Percentiles rank a stretch among this genome's conserved stretches.
Evolutionary conservation across 1,284 basidiomycete species (phyloP).

Genomic region (Pseudozyma thailandica): DNA sequence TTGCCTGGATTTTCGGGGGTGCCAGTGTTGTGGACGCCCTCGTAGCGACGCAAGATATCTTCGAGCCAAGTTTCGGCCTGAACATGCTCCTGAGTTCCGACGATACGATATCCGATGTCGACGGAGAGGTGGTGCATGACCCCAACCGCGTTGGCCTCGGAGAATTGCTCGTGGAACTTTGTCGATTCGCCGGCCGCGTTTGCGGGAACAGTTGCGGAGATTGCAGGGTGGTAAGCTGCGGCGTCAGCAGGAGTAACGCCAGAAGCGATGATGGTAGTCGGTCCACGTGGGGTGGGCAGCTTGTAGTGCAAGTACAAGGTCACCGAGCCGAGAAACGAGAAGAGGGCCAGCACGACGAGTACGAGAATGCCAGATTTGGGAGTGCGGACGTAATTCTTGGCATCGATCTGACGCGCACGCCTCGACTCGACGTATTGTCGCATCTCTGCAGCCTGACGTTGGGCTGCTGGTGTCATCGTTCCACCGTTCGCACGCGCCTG

Average conservation of each 20-base stretch:
- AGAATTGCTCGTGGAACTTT: conserved; percentile 51
- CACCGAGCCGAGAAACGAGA: conserved; percentile 40
- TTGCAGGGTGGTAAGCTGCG: conserved; percentile 37
- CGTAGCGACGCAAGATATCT: conserved; percentile 73
- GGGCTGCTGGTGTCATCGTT: conserved; percentile 9
- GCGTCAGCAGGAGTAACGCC: conserved; percentile 40
- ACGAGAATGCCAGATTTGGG: conserved; percentile 47
- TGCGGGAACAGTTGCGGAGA: conserved; percentile 21
- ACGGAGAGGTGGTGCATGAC: conserved; percentile 71
- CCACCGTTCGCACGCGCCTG: conserved; percentile 15
- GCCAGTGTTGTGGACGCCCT: conserved; percentile 67
- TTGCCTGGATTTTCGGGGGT: conserved; percentile 23
- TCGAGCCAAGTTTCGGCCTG: conserved; percentile 86
- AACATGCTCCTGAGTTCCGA: conserved; percentile 89
- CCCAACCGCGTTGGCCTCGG: conserved; percentile 59
- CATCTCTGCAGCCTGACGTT: conserved; percentile 16
- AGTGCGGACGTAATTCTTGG: conserved; percentile 35
- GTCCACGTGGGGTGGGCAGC: conserved; percentile 56
- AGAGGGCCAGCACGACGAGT: conserved; percentile 25
- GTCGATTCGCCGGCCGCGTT: conserved; percentile 17
- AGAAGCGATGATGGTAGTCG: conserved; percentile 34
- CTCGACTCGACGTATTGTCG: conserved; percentile 25
- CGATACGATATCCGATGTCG: conserved; percentile 88
- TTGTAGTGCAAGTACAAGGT: conserved; percentile 61
- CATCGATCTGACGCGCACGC: conserved; percentile 35